phyloP scores from a whole-genome alignment of 2,329 filamentous ascomycete genomes.

The Aspergillus luchuensis region DNA sequence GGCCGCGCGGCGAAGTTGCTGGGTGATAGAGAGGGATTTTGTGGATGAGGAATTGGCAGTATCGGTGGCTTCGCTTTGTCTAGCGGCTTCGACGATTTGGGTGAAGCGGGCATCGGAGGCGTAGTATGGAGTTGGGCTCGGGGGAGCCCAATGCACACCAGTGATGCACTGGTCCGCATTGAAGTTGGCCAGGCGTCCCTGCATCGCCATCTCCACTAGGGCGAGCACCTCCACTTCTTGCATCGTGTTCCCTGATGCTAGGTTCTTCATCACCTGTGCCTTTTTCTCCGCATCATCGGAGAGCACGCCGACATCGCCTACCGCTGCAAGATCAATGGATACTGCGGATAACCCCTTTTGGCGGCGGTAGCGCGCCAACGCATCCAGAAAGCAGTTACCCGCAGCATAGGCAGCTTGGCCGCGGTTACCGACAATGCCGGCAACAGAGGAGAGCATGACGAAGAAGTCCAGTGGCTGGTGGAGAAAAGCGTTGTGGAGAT shows the following conservation, averaged over 20 bases:
- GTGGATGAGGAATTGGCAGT: too few relatives aligned
- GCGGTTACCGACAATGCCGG: constrained; percentile 29
- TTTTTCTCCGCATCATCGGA: background rate
- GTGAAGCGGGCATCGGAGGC: too few relatives aligned
- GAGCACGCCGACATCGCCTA: background rate
- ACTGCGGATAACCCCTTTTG: constrained; percentile 23
- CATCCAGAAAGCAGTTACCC: constrained; percentile 37
- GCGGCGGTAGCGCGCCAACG: constrained; percentile 33
- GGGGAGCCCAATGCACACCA: too few relatives aligned
- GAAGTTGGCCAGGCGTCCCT: too few relatives aligned
- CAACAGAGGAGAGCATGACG: constrained; percentile 62
- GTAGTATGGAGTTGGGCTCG: too few relatives aligned
- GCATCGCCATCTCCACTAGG: rapidly evolving
- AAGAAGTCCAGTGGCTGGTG: constrained; percentile 57
- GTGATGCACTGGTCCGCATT: too few relatives aligned
- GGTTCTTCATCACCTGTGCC: too few relatives aligned
- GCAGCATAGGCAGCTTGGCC: constrained; percentile 38
- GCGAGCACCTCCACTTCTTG: too few relatives aligned
- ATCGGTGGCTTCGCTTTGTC: too few relatives aligned
- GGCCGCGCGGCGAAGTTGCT: too few relatives aligned
- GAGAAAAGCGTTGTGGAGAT: constrained; percentile 15
- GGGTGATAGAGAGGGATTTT: too few relatives aligned
- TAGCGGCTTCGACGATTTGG: too few relatives aligned
- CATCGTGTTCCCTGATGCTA: rapidly evolving
- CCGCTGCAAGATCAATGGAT: background rate